A percentile compares a stretch with the other conserved stretches of the same genome.
phyloP scores from a whole-genome alignment of 2,329 filamentous ascomycete species.

The Ophiocordyceps unilateralis region DNA sequence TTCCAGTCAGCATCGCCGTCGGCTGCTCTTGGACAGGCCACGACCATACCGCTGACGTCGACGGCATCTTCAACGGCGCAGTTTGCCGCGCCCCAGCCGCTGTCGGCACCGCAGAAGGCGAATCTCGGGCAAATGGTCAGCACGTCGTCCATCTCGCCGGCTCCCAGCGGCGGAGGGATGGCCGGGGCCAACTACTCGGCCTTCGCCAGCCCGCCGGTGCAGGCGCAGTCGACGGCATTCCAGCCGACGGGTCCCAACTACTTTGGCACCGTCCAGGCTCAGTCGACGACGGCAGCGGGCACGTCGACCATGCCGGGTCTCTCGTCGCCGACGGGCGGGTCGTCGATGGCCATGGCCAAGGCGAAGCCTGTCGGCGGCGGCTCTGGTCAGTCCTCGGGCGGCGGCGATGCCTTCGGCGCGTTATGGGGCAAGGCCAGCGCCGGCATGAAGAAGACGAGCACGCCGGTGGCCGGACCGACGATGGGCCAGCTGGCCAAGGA shows the following conservation, averaged over 20 bases:
- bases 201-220: slow-evolving; percentile 25
- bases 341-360: slow-evolving; percentile 25
- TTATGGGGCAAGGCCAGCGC: slow-evolving; percentile 64
- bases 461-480: slow-evolving; percentile 49
- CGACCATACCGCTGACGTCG: slow-evolving; percentile 30
- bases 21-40: slow-evolving; percentile 17
- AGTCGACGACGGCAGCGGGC: slow-evolving; percentile 16
- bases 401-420: slow-evolving; percentile 77
- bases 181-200: slow-evolving; percentile 51
- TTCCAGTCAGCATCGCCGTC: slow-evolving; percentile 72
- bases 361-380: slow-evolving; percentile 30
- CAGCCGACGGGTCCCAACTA: slow-evolving; percentile 81
- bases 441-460: slow-evolving; percentile 55
- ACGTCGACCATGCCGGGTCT: slow-evolving; percentile 5
- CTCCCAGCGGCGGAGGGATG: slow-evolving; percentile 29
- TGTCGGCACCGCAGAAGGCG: slow-evolving; percentile 65
- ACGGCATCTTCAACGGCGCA: slow-evolving; percentile 41
- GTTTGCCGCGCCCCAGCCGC: slow-evolving; percentile 67
- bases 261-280: slow-evolving; percentile 61
- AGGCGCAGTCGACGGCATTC: slow-evolving; percentile 39
- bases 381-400: slow-evolving; percentile 31
- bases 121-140: slow-evolving; percentile 66
- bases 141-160: slow-evolving; percentile 67
- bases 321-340: slow-evolving; percentile 13
- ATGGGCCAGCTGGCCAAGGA: slow-evolving; percentile 95